Base-by-base conservation (phyloP, 306 rosid genomes). In the Dryas alaskensis region DNA sequence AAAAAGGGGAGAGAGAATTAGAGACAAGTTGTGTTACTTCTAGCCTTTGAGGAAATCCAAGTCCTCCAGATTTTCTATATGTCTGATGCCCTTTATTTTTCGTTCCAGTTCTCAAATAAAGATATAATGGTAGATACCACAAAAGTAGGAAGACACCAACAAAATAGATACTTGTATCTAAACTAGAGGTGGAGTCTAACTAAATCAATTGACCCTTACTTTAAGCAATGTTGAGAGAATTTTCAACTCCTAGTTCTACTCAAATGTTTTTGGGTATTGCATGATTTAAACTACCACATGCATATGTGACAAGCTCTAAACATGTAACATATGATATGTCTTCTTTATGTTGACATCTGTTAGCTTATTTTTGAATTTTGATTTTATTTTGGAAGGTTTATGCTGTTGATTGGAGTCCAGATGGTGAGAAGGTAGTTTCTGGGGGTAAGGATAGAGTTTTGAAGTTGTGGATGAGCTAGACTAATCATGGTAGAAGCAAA, bases 321-420 rank as follows among this genome's bases (percentile, higher is more conserved):
- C 8, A n/a, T 2, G 6, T 54, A 7, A 7, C 14, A 17, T 5
- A 1, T 43, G 4, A 17, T 5, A 1, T 43, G 4, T 12, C 68
- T 7, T 16, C 27, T 4, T 42, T 43, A 44, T 44, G 11, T 69
- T 49, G 12, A 7, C 31, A 8, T 63, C 17, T 74, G 2, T 55
- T 69, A 50, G 46, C 73, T 79, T 31, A 78, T 70, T 64, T 58
- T 58, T 39, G 64, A 60, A 12, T 37, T 19, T 0, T 37, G 39
- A 52, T 65, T 73, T 77, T 31, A 67, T 50, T 49, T 54, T 53
- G 53, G 57, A 82, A 94, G 99, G 99, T 94, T 52, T 92, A 76
- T 77, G 88, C 93, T 16, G 97, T 94, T 72, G 99, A 94, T 79
- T 94, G 99, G 99, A 89, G 97, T 83, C 97, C 97, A 5, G 96